Percentiles rank a stretch among this genome's conserved stretches.
Evolutionary conservation across 2,329 filamentous ascomycete genomes (phyloP).

Genomic region (Aspergillus felis): DNA sequence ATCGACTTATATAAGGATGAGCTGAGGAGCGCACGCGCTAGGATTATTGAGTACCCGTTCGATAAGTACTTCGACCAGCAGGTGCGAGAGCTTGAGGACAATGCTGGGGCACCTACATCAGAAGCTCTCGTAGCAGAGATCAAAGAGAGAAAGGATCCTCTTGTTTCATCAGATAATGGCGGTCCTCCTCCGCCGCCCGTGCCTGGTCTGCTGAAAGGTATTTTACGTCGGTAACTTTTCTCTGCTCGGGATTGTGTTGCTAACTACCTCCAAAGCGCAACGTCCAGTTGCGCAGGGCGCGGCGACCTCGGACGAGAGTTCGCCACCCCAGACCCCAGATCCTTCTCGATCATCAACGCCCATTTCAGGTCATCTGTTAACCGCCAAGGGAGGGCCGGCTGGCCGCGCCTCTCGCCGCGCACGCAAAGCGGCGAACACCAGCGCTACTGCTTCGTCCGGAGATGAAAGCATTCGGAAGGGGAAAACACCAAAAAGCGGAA

Average conservation of each 20-base stretch:
- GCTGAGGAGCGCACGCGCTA: conserved; percentile 74
- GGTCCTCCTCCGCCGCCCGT: conserved; percentile 49
- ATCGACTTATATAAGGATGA: conserved; percentile 85
- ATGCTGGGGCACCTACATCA: conserved; percentile 38
- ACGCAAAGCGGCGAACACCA: conserved; percentile 60
- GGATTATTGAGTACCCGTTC: conserved; percentile 77
- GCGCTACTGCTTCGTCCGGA: conserved; percentile 63
- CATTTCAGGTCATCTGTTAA: conserved; percentile 60
- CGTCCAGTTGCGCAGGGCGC: conserved; percentile 39
- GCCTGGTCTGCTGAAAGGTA: conserved; percentile 51
- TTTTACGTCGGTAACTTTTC: background rate
- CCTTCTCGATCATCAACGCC: conserved; percentile 78
- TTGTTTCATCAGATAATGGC: conserved; percentile 47
- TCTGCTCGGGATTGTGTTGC: conserved; percentile 3
- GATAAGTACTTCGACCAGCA: conserved; percentile 95
- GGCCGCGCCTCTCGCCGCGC: conserved; percentile 77
- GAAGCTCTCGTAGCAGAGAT: conserved; percentile 40
- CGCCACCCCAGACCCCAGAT: conserved; percentile 66
- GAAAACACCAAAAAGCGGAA: conserved; percentile 52
- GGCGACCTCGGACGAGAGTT: conserved; percentile 61
- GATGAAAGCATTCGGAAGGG: conserved; percentile 70
- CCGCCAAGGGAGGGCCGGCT: conserved; percentile 69
- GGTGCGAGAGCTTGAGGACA: conserved; percentile 64
- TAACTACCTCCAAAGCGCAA: conserved; percentile 38
- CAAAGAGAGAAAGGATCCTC: conserved; percentile 47